A percentile compares a stretch with the other conserved stretches of the same genome.
phyloP scores from a whole-genome alignment of 2,329 filamentous ascomycete genomes.

The Hymenotorrendiella dingleyae region DNA sequence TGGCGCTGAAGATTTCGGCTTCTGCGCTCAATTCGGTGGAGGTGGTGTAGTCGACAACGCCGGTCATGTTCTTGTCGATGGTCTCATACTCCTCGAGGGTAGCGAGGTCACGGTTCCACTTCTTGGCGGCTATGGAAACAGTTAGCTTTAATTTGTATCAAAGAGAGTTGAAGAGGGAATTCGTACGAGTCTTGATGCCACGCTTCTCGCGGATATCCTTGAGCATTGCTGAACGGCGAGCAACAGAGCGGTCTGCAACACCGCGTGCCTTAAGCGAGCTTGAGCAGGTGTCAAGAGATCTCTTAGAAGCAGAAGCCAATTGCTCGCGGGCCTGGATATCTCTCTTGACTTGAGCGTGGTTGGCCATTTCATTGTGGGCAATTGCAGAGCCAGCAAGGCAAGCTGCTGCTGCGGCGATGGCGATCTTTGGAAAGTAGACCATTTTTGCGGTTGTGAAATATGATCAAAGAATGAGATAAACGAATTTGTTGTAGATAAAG shows the following conservation, averaged over 20 bases:
- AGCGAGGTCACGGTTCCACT: constrained; percentile 20
- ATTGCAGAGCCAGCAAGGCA: constrained; percentile 15
- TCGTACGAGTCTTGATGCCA: constrained; percentile 15
- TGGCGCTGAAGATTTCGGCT: constrained; percentile 15
- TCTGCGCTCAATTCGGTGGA: constrained; percentile 33
- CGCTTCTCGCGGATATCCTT: constrained; percentile 31
- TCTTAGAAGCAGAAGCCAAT: constrained; percentile 17
- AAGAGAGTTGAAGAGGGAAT: background rate
- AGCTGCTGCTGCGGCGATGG: constrained; percentile 13
- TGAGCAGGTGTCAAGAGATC: constrained; percentile 32
- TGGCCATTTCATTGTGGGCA: constrained; percentile 20
- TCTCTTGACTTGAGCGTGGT: constrained; percentile 16
- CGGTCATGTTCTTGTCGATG: constrained; percentile 1
- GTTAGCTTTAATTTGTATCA: background rate
- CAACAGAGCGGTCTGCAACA: constrained; percentile 30
- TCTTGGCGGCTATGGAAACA: constrained; percentile 14
- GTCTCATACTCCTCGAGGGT: constrained; percentile 20
- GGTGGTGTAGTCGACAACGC: constrained; percentile 25
- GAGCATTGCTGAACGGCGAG: constrained; percentile 31
- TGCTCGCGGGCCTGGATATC: constrained; percentile 20
- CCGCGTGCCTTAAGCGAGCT: constrained; percentile 33
- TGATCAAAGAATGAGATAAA: constrained; percentile 1
- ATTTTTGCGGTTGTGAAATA: constrained; percentile 10
- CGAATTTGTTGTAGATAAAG: constrained; percentile 5
- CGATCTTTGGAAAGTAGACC: constrained; percentile 21